Evolutionary conservation across 78 protist genomes (phyloP).

Genomic region (Polysphondylium violaceum): DNA sequence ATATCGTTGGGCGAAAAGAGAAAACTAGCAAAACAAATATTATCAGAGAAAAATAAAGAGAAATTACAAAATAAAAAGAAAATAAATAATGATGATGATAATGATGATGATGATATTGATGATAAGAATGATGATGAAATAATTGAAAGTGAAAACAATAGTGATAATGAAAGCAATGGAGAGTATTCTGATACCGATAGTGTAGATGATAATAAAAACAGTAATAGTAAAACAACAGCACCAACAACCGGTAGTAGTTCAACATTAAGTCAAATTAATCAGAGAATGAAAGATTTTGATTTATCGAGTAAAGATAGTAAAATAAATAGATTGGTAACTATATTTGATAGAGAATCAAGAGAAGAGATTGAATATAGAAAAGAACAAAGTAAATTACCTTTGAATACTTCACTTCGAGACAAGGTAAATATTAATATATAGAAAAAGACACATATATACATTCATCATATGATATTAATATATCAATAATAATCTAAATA

Average conservation of each 20-base stretch:
- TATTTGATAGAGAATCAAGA: conserved; percentile 66
- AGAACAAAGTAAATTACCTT: conserved; percentile 21
- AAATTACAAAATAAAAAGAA: background rate
- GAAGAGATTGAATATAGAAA: conserved; percentile 76
- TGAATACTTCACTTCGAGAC: conserved; percentile 19
- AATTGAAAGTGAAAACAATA: background rate
- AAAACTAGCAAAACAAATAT: conserved; percentile 39
- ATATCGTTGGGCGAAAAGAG: conserved; percentile 52
- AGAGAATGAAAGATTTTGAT: background rate
- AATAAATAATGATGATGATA: background rate
- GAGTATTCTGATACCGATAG: background rate
- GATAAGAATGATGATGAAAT: conserved; percentile 23
- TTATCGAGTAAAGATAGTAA: background rate
- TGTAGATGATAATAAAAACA: background rate
- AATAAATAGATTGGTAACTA: conserved; percentile 43
- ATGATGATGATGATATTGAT: conserved; percentile 14
- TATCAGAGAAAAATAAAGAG: background rate
- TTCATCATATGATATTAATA: background rate
- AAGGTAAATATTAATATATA: background rate
- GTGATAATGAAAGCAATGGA: conserved; percentile 9
- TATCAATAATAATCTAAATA: background rate
- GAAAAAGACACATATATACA: background rate
- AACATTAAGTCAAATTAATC: background rate
- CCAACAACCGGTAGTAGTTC: too few species aligned
- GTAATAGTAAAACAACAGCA: background rate